Conservation (phyloP, 1,139 yeast genomes). For the Lodderomyces beijingensis region DNA sequence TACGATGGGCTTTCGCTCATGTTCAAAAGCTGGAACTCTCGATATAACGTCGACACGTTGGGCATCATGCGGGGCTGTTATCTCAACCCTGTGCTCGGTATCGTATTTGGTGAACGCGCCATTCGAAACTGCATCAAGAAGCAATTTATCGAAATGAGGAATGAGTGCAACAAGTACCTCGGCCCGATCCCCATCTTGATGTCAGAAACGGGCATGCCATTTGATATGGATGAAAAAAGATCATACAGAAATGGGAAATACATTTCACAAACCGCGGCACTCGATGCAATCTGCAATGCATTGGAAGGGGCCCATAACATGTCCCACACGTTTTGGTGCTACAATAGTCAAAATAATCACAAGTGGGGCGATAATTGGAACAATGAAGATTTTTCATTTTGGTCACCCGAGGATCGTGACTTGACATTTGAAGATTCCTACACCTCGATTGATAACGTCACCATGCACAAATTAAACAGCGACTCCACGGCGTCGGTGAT, state of each 20-base stretch:
- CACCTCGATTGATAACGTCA: constrained; percentile 1
- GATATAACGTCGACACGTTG: constrained; percentile 79
- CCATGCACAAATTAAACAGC: neutral
- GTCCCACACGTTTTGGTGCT: constrained; percentile 84
- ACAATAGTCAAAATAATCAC: constrained; percentile 67
- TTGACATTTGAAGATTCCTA: constrained; percentile 15
- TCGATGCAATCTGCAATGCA: constrained; percentile 79
- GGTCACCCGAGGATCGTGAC: constrained; percentile 64
- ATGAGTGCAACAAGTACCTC: constrained; percentile 55
- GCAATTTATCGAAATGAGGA: constrained; percentile 61
- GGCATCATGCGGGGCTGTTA: constrained; percentile 85
- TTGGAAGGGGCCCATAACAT: constrained; percentile 61
- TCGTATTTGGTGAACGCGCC: constrained; percentile 74
- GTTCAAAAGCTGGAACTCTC: constrained; percentile 79
- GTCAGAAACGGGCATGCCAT: constrained; percentile 97
- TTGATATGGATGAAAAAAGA: constrained; percentile 78
- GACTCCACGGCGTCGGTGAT: neutral
- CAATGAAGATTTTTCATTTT: constrained; percentile 86
- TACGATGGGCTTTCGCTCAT: constrained; percentile 91
- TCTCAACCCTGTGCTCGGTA: constrained; percentile 68
- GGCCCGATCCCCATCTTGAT: constrained; percentile 72
- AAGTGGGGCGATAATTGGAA: constrained; percentile 91
- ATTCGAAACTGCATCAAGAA: constrained; percentile 66
- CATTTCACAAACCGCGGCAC: constrained; percentile 69
- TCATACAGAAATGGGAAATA: constrained; percentile 66